phyloP scores from a whole-genome alignment of 345 rosid species.

The Eucalyptus microcorys region DNA sequence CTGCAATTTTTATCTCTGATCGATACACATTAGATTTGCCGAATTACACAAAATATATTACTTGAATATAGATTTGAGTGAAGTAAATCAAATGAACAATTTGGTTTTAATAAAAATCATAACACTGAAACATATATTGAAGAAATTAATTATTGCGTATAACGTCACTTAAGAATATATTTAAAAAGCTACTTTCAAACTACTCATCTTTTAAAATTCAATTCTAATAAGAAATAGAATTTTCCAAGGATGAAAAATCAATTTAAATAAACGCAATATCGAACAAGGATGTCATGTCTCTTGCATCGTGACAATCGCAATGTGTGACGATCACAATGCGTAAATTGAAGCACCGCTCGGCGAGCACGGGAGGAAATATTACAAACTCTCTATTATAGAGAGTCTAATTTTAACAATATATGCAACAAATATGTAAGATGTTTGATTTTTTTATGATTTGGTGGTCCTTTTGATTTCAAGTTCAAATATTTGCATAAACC shows the following conservation, averaged over 20 bases:
- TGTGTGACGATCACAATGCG: background rate
- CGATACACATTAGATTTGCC: background rate
- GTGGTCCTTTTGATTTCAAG: background rate
- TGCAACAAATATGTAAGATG: background rate
- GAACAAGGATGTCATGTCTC: background rate
- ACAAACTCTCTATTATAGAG: too few relatives aligned
- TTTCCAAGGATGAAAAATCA: background rate
- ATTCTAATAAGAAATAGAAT: background rate
- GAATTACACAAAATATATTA: background rate
- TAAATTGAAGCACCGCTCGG: background rate
- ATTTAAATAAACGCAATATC: background rate
- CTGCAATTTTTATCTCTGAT: background rate
- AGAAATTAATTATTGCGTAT: rapidly evolving
- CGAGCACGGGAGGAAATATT: too few relatives aligned
- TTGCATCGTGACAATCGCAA: background rate
- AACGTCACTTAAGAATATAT: background rate
- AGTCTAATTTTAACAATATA: too few relatives aligned
- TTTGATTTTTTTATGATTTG: background rate
- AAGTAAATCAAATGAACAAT: background rate
- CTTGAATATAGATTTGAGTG: background rate
- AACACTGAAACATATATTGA: background rate
- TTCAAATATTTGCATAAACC: background rate
- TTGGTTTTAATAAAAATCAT: background rate
- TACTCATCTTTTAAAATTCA: background rate
- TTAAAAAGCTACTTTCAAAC: background rate